Percentiles rank a stretch among this genome's conserved stretches.
These are phyloP conservation scores for Aspergillus awamori DNA, from an alignment of 2,329 filamentous ascomycete species.

Conservation along the genomic window DNA sequence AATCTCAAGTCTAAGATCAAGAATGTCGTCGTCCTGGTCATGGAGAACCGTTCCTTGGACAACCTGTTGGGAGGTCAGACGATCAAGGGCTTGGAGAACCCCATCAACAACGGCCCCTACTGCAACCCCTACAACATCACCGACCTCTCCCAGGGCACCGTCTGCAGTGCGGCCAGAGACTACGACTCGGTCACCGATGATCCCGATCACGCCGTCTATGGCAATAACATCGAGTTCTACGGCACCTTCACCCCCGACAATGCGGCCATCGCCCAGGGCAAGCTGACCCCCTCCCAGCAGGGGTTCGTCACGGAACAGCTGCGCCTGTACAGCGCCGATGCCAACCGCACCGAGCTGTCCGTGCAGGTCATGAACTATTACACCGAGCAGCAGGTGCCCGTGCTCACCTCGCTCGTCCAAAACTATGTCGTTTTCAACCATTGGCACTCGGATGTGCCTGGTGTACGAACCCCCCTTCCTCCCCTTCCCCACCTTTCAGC, in stretches of 20 bases:
- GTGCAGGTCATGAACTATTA: slow-evolving; percentile 52
- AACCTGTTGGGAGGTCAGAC: slow-evolving; percentile 49
- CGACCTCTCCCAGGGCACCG: slow-evolving; percentile 30
- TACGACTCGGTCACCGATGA: slow-evolving; percentile 48
- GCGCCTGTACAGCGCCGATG: slow-evolving; percentile 36
- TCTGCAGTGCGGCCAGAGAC: slow-evolving; percentile 41
- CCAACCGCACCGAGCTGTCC: slow-evolving; percentile 34
- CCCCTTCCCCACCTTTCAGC: too few species aligned
- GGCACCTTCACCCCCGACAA: slow-evolving; percentile 46
- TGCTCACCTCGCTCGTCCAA: slow-evolving; percentile 45
- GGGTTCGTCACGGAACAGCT: slow-evolving; percentile 50
- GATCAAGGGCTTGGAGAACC: slow-evolving; percentile 44
- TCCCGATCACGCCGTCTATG: slow-evolving; percentile 46
- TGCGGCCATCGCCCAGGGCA: slow-evolving; percentile 36
- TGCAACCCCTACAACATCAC: slow-evolving; percentile 47
- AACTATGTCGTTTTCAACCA: slow-evolving; percentile 50
- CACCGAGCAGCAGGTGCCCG: slow-evolving; percentile 46
- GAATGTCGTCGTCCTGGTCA: slow-evolving; percentile 41
- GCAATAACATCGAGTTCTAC: slow-evolving; percentile 51
- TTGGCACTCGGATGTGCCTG: slow-evolving; percentile 49
- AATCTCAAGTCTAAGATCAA: slow-evolving; percentile 41
- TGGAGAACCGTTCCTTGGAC: slow-evolving; percentile 52
- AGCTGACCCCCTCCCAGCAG: slow-evolving; percentile 33
- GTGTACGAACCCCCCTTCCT: slow-evolving; percentile 32
- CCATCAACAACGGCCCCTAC: slow-evolving; percentile 46